These are phyloP conservation scores for Meira miltonrushii DNA, from an alignment of 1,284 basidiomycete species.

Conservation along the genomic window DNA sequence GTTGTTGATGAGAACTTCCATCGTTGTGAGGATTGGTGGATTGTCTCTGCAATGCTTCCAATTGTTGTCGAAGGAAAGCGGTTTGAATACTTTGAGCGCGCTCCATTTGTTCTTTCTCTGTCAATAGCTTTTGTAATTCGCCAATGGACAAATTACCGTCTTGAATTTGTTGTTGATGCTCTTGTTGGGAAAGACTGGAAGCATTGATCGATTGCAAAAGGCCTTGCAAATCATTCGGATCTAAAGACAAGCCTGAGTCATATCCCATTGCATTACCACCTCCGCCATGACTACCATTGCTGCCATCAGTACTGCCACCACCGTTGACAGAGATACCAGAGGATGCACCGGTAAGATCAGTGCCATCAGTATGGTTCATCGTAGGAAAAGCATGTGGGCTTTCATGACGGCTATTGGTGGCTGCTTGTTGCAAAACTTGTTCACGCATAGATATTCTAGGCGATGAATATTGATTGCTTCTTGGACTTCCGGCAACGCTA, in stretches of 20 bases:
- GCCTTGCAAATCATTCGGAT: conserved; percentile 1
- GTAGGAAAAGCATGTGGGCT: conserved; percentile 7
- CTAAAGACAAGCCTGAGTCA: background rate
- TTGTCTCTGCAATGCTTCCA: conserved; percentile 32
- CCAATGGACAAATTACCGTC: conserved; percentile 19
- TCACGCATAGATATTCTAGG: background rate
- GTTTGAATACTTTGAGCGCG: conserved; percentile 42
- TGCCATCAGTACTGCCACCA: background rate
- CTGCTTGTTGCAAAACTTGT: background rate
- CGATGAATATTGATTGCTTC: background rate
- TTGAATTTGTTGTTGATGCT: background rate
- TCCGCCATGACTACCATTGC: too few species aligned
- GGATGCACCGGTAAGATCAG: background rate
- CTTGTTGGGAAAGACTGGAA: background rate
- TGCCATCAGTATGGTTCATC: background rate
- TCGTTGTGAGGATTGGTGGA: conserved; percentile 1
- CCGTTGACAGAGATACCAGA: too few species aligned
- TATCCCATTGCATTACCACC: background rate
- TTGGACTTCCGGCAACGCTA: background rate
- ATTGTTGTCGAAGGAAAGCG: conserved; percentile 35
- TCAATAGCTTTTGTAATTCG: conserved; percentile 32
- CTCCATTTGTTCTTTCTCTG: conserved; percentile 37
- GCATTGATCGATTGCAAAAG: background rate
- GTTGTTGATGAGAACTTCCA: background rate
- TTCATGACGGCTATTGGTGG: conserved; percentile 5